Evolutionary conservation across 306 rosid genomes (phyloP).

Genomic region (Pyrus betulifolia): DNA sequence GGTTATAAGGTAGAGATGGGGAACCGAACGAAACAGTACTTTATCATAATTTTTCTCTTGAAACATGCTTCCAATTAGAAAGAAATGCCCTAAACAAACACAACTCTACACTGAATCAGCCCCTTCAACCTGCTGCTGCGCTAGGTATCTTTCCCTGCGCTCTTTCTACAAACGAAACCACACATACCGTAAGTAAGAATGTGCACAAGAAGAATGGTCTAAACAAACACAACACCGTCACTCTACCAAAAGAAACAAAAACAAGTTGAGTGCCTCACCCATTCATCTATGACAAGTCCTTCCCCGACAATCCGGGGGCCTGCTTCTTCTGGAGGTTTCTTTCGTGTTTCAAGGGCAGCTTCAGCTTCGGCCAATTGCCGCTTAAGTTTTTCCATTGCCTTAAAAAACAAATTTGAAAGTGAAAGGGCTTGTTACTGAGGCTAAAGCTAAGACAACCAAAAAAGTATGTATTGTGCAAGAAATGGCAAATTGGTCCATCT

Average conservation of each 20-base stretch:
- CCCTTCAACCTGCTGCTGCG: conserved; percentile 81
- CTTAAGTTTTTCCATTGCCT: conserved; percentile 82
- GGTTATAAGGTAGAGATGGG: conserved; percentile 12
- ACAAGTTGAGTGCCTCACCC: conserved; percentile 54
- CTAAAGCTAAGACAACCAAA: neutral
- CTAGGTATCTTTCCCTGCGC: conserved; percentile 91
- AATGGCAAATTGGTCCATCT: neutral
- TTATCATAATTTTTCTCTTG: conserved; percentile 6
- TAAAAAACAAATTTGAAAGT: conserved; percentile 2
- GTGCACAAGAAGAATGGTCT: neutral
- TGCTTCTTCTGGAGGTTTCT: conserved; percentile 69
- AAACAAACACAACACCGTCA: neutral
- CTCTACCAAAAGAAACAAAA: neutral
- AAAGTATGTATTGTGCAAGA: neutral
- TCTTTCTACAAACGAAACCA: conserved; percentile 57
- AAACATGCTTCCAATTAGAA: conserved; percentile 16
- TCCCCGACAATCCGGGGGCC: conserved; percentile 71
- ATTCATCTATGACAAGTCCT: conserved; percentile 93
- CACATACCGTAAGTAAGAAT: conserved; percentile 2
- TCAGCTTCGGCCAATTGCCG: conserved; percentile 87
- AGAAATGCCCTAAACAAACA: conserved; percentile 9
- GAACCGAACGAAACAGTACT: neutral
- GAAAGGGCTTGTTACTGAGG: neutral
- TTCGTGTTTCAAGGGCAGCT: conserved; percentile 68
- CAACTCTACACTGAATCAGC: conserved; percentile 54